Evolutionary conservation across 345 rosid species (phyloP), one percentile per base, ranked within the genome.

Genomic region (Euphorbia pulcherrima): DNA sequence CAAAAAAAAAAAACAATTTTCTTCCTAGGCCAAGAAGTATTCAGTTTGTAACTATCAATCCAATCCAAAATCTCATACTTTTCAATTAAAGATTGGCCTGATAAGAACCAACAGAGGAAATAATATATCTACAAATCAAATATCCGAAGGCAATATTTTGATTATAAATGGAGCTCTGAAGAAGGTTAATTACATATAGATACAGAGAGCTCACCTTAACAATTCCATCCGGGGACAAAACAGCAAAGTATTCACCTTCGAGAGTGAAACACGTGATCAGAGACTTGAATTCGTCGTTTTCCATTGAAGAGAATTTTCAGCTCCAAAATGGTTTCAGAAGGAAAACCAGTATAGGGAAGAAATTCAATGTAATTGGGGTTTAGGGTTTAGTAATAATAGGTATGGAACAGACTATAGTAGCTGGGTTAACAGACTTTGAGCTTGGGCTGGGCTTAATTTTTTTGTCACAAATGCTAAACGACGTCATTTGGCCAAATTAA

Each of bases 201-300:
- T 44, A 53, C 59, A 16, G 27, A 47, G 52, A 35, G 35, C 37
- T 59, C 57, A 81, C 82, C 26, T 75, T 78, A 40, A 78, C 46
- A 58, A 68, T 63, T 26, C 78, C 76, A 33, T 73, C 67, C 6
- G 76, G 74, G 11, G 62, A 72, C 30, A 75, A 48, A 56, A 81
- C 67, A 51, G 82, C 82, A 28, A 81, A 78, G 50, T 47, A 73
- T 12, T 67, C 74, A 41, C 78, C 84, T 24, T 73, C 74, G 10
- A 72, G 69, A 63, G 76, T 75, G 64, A 81, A 81, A 37, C 84
- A 77, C 20, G 84, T 73, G 62, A 75, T 64, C 4, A 75, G 69
- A 60, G 82, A 72, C 62, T 82, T 86, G 23, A 69, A 35, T 62
- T 77, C 83, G 40, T 62, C 80, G 65, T 68, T 83, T 16, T 80